Evolutionary conservation across 768 basidiomycete genomes (phyloP), one percentile per base, ranked within the genome.

Genomic region (Sarcomyxa edulis): DNA sequence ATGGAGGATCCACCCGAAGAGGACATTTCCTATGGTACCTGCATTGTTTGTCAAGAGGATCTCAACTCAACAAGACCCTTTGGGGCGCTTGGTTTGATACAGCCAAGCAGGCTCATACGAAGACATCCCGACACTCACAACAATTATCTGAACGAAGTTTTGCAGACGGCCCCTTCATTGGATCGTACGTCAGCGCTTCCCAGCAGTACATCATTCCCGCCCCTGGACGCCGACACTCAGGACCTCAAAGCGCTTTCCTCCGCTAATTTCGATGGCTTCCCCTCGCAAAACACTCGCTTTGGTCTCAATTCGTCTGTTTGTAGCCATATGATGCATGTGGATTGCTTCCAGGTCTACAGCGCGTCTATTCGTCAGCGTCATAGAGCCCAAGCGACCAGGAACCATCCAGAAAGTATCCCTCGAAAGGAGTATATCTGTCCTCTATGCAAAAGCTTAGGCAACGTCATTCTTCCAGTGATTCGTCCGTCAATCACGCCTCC

Each of bases 11-110:
- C 70, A 6, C 63, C 59, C 1, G 71, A 71, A 12, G 65, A 69
- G 32, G 53, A 69, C 15, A 55, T 72, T 2, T 82, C 83, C 9
- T 84, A 81, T 43, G 95, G 95, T 2, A 85, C 84, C n/a, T 99
- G 96, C 55, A 98, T 99, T 45, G 93, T 98, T 7, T 99, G 96
- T 49, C 96, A 98, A 55, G 96, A 98, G 54, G 89, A 93, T 44
- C 75, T 97, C 36, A 85, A 78, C 48, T 54, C 72, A 2, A 61
- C 71, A 11, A 72, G 75, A 43, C 67, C 87, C 0, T 98, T 96
- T 57, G 96, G 96, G 5, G 76, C 78, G 21, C 75, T 99, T 12
- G 90, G 87, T 1, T 65, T 94, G 32, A 55, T 99, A 6, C 95
- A 97, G 51, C 85, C 94, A 0, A 94, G 93, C 56, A 73, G 86